Percentiles rank a stretch among this genome's conserved stretches.
These are phyloP conservation scores for Alternaria arbusti DNA, from an alignment of 2,329 filamentous ascomycete species.

Conservation along the genomic window DNA sequence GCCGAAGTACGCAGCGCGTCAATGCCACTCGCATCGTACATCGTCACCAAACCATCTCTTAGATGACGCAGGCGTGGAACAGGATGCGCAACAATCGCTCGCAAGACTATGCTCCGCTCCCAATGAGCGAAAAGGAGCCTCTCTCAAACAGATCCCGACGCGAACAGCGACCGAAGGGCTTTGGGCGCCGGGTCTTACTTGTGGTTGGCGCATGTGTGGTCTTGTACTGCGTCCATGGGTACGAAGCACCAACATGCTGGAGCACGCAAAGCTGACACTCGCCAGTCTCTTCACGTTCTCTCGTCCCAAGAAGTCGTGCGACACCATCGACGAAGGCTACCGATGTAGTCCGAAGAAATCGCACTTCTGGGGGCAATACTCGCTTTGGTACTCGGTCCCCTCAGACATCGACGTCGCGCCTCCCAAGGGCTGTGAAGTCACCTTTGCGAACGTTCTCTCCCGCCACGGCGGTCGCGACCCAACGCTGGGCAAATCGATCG, in stretches of 20 bases:
- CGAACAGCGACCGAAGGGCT: conserved; percentile 13
- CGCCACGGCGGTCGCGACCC: conserved; percentile 86
- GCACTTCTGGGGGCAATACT: conserved; percentile 85
- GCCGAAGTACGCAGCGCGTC: background rate
- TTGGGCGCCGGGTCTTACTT: conserved; percentile 23
- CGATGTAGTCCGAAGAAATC: conserved; percentile 67
- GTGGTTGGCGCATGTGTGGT: conserved; percentile 23
- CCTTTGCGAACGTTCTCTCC: conserved; percentile 81
- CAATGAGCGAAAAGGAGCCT: conserved; percentile 39
- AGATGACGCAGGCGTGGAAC: conserved; percentile 39
- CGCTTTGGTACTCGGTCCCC: conserved; percentile 79
- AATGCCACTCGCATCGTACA: background rate
- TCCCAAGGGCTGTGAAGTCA: conserved; percentile 73
- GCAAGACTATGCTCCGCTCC: conserved; percentile 36
- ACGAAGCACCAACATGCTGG: conserved; percentile 3
- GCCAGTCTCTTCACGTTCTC: conserved; percentile 24
- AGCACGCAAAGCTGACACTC: conserved; percentile 13
- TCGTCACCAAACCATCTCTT: background rate
- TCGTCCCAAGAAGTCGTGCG: conserved; percentile 52
- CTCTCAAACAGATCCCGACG: conserved; percentile 23
- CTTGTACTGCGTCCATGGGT: conserved; percentile 37
- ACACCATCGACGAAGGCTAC: conserved; percentile 64
- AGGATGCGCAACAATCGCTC: conserved; percentile 32
- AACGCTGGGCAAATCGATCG: conserved; percentile 68
- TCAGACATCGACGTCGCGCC: conserved; percentile 67